These are phyloP conservation scores for Diaporthe capsici DNA, from an alignment of 2,329 filamentous ascomycete genomes.

Conservation along the genomic window DNA sequence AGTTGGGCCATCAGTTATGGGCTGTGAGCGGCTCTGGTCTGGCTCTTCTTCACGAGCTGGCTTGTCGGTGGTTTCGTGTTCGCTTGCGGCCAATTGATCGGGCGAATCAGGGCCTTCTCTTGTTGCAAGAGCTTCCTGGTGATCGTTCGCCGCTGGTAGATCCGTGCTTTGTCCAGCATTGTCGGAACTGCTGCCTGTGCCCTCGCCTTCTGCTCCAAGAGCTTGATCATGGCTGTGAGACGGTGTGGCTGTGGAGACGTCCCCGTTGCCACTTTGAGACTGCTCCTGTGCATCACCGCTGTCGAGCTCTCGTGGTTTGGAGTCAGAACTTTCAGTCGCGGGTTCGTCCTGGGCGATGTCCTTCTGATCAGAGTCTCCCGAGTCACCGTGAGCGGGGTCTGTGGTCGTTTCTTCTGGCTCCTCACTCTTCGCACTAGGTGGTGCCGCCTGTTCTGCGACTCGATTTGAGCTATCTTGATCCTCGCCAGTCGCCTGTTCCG, in stretches of 20 bases:
- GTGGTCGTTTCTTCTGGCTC: no score
- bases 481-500: background rate
- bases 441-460: background rate
- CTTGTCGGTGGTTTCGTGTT: background rate
- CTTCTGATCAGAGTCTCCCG: background rate
- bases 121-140: background rate
- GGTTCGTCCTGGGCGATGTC: background rate
- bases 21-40: background rate
- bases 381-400: background rate
- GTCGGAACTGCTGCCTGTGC: background rate
- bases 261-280: background rate
- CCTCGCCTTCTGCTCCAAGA: background rate
- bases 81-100: background rate
- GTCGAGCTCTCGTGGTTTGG: background rate
- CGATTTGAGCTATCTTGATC: background rate
- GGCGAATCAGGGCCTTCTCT: no score
- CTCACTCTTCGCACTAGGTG: background rate
- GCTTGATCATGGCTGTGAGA: background rate
- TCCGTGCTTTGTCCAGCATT: background rate
- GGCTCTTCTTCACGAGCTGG: background rate
- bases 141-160: background rate
- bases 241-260: background rate
- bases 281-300: background rate
- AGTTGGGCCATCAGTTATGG: background rate
- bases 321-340: background rate